Base-by-base conservation (phyloP, 441 rosid species). In the Gossypium aridum region DNA sequence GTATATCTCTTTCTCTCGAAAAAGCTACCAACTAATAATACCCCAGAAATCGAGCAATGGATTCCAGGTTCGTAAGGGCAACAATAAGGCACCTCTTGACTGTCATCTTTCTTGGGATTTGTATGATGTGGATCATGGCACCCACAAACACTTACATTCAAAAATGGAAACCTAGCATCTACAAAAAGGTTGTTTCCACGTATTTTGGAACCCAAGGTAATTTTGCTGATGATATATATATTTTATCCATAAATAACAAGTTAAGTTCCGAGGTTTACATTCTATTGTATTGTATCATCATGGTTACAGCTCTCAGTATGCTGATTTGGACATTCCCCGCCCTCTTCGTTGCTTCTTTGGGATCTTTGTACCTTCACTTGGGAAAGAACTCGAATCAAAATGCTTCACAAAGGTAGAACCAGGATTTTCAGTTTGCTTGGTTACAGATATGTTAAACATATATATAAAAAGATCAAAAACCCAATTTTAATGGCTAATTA, bases 291-390 rank as follows among this genome's bases (percentile, higher is more conserved):
- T 56, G 9, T 1, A 4, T 66, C 56, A 7, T 56, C 9, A 13
- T 67, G 1, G 13, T 59, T 59, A 23, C 84, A 91, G 96, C 91
- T 61, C 19, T 69, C 20, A 81, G 64, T 1, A 79, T 85, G 53
- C 23, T 87, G 82, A 56, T 87, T 71, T 89, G 77, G 87, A 86
- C 88, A 71, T 85, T 88, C 72, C 94, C 96, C 0, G 63, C 80
- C 49, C 74, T 89, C 70, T 79, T 88, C 28, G 31, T 88, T 56
- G 91, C 92, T 49, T 72, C 56, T 62, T 64, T 84, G 69, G 87
- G 90, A 49, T 85, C 85, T 62, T 12, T 84, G 2, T 84, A 89
- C 79, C 89, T 88, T 71, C 94, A 89, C 71, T 34, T 87, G 19
- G 80, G 76, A 6, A 83, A 76, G 66, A 82, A 78, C 65, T 4